Percentiles rank a stretch among this genome's conserved stretches.
These are phyloP conservation scores for Phyllostachys edulis DNA, from an alignment of 176 grass and related monocot genomes.

Conservation along the genomic window DNA sequence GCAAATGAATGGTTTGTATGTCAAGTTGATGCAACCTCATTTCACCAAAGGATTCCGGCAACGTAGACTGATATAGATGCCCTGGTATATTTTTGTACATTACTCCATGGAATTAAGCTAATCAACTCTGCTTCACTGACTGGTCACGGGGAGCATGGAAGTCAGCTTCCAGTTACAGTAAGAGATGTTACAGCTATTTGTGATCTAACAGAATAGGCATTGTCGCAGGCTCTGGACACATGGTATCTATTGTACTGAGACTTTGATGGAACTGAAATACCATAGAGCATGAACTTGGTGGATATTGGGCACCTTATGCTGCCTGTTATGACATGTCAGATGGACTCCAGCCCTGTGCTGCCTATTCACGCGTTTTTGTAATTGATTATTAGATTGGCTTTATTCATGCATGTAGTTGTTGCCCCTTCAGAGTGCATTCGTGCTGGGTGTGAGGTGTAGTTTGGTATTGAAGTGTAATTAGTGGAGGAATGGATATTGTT, in stretches of 20 bases:
- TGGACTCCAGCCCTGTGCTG: background rate
- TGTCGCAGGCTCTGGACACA: background rate
- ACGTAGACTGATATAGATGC: slow-evolving; percentile 69
- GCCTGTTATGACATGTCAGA: background rate
- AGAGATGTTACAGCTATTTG: slow-evolving; percentile 11
- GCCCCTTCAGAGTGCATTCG: background rate
- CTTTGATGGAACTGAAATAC: background rate
- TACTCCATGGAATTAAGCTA: slow-evolving; percentile 1
- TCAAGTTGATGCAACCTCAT: slow-evolving; percentile 97
- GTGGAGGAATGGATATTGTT: background rate
- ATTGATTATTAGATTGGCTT: background rate
- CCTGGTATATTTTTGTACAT: slow-evolving; percentile 42
- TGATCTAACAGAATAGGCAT: slow-evolving; percentile 30
- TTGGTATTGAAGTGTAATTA: slow-evolving; percentile 14
- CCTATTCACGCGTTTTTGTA: slow-evolving; percentile 30
- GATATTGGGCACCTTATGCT: background rate
- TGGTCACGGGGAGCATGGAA: background rate
- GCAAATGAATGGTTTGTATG: slow-evolving; percentile 86
- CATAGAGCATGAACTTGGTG: background rate
- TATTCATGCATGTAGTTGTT: background rate
- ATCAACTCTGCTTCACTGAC: slow-evolving; percentile 25
- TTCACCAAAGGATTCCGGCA: slow-evolving; percentile 88
- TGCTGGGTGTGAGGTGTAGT: background rate
- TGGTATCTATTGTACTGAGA: background rate
- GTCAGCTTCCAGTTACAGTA: background rate